Conservation (phyloP, 2,329 filamentous ascomycete species). For the Phyllosticta citriasiana region DNA sequence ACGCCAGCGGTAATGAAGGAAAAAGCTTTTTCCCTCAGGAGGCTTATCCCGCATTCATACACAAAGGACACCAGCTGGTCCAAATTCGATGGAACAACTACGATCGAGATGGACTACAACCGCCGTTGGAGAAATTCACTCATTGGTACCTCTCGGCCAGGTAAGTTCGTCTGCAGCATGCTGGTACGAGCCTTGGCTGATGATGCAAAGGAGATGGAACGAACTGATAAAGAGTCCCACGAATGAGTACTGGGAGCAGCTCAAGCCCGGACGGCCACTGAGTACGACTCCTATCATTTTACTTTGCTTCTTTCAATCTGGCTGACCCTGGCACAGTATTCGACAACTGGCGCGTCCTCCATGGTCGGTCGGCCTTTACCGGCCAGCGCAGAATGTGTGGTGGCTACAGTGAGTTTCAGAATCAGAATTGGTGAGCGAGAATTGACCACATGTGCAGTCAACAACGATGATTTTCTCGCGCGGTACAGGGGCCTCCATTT, state of each 20-base stretch:
- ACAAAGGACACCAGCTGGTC: slow-evolving; percentile 40
- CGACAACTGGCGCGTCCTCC: slow-evolving; percentile 90
- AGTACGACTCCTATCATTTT: slow-evolving; percentile 42
- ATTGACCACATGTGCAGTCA: slow-evolving; percentile 10
- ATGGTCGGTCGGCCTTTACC: slow-evolving; percentile 74
- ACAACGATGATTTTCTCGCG: slow-evolving; percentile 15
- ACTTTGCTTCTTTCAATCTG: background rate
- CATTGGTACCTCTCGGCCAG: slow-evolving; percentile 71
- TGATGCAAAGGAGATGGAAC: slow-evolving; percentile 51
- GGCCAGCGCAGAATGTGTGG: slow-evolving; percentile 84
- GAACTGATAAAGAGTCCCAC: slow-evolving; percentile 54
- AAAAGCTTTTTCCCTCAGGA: slow-evolving; percentile 66
- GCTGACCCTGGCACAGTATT: slow-evolving; percentile 51
- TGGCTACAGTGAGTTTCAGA: slow-evolving; percentile 62
- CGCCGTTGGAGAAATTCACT: slow-evolving; percentile 41
- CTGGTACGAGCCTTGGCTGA: background rate
- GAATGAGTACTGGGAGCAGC: slow-evolving; percentile 69
- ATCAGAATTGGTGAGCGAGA: background rate
- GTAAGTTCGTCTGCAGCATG: slow-evolving; percentile 11
- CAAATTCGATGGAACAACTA: slow-evolving; percentile 91
- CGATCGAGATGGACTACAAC: slow-evolving; percentile 62
- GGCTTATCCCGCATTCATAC: slow-evolving; percentile 62
- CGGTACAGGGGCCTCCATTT: slow-evolving; percentile 8
- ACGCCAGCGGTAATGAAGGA: slow-evolving; percentile 79
- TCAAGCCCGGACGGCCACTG: slow-evolving; percentile 67